phyloP scores from a whole-genome alignment of 1,284 basidiomycete species.

The Ceratobasidium sp. region DNA sequence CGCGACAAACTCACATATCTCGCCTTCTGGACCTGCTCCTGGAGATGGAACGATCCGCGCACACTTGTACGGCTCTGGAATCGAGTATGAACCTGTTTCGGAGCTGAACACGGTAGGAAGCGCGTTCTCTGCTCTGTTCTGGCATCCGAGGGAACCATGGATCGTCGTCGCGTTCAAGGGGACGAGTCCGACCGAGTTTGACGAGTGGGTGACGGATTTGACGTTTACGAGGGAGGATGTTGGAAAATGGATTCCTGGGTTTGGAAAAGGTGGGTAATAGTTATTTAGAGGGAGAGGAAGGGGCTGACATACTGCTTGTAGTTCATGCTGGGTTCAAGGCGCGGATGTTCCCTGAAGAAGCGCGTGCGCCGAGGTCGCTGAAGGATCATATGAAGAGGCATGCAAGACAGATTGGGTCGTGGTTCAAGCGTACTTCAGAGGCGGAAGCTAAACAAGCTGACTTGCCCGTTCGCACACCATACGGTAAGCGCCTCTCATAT shows the following conservation, averaged over 20 bases:
- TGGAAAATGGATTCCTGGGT: constrained; percentile 52
- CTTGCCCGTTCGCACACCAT: constrained; percentile 51
- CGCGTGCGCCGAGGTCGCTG: constrained; percentile 15
- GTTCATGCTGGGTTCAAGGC: constrained; percentile 55
- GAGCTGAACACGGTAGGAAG: constrained; percentile 35
- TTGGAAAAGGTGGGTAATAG: constrained; percentile 50
- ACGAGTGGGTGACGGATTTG: constrained; percentile 57
- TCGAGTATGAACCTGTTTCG: constrained; percentile 40
- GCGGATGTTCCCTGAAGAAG: constrained; percentile 52
- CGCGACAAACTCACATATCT: too few relatives aligned
- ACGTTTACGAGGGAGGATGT: constrained; percentile 51
- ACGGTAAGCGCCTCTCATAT: constrained; percentile 29
- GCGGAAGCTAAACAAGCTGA: neutral
- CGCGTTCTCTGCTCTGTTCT: constrained; percentile 46
- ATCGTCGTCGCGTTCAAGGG: constrained; percentile 49
- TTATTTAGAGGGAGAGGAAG: neutral
- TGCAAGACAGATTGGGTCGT: neutral
- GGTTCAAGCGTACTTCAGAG: constrained; percentile 15
- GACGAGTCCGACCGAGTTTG: constrained; percentile 57
- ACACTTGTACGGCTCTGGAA: constrained; percentile 20
- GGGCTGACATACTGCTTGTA: constrained; percentile 6
- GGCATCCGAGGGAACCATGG: constrained; percentile 48
- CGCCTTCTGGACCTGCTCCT: constrained; percentile 1
- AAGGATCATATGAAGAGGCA: constrained; percentile 27
- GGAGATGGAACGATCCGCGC: constrained; percentile 28